Evolutionary conservation across 345 rosid species (phyloP), one percentile per base, ranked within the genome.

Genomic region (Aquilaria malaccensis): DNA sequence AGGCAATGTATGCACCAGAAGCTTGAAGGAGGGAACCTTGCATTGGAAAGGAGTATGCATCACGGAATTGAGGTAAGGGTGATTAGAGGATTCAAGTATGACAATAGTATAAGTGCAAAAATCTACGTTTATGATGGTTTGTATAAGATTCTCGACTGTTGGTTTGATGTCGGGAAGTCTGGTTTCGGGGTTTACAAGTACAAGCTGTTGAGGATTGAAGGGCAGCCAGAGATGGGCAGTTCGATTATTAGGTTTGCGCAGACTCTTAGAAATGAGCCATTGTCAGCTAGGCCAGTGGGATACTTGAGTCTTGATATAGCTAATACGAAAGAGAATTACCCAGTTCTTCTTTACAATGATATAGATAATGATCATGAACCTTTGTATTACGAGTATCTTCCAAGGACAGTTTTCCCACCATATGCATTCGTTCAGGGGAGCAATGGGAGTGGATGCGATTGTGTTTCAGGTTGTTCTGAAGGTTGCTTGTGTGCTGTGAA

Each of bases 161-260:
- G 97, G 97, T 86, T 84, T 46, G 98, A 89, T 74, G 80, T 85
- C 32, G 98, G 99, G 9, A 91, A 81, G 60, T 85, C 99, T 3
- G 97, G 99, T 45, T 94, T 88, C 7, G 96, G 95, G 51, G 96
- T 94, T 67, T 90, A 72, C 43, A 94, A 90, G 75, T 94, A 60
- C 73, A 81, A 67, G 74, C 67, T 94, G 12, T 50, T 68, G 69
- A 88, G 99, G 70, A 90, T 94, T 2, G 83, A 74, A 11, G 97
- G 97, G 47, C 97, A 94, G 55, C 69, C 80, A 0, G 85, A 77
- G 76, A 94, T 94, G 99, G 97, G 99, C 50, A 86, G 89, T 60
- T 58, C 85, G 0, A 62, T 77, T 30, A 29, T 94, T 80, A 90
- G 56, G 84, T 78, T 80, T 59, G 96, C 97, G 0, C 70, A 70